A percentile compares a stretch with the other conserved stretches of the same genome.
Evolutionary conservation across 495 filamentous ascomycete species (phyloP).

Genomic region (Penicillium argentinense): DNA sequence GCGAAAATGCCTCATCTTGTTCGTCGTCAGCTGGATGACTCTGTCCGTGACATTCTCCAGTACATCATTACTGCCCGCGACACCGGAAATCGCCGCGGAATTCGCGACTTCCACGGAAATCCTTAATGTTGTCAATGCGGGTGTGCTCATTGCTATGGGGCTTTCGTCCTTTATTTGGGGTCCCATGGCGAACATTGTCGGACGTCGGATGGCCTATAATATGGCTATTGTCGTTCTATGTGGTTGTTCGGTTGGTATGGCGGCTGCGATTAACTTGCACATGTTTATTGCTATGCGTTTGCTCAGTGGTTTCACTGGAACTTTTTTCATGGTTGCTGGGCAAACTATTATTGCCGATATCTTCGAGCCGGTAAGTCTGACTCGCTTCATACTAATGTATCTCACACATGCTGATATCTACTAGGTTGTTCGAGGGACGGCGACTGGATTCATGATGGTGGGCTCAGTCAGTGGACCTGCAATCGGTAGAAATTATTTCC

Average conservation of each 20-base stretch:
- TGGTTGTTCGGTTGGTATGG: slow-evolving; percentile 36
- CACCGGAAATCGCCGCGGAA: slow-evolving; percentile 41
- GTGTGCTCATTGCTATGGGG: slow-evolving; percentile 58
- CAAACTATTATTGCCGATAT: slow-evolving; percentile 50
- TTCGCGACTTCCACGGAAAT: slow-evolving; percentile 38
- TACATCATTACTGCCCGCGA: slow-evolving; percentile 42
- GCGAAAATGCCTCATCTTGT: slow-evolving; percentile 46
- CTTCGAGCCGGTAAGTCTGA: slow-evolving; percentile 39
- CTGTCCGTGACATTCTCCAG: slow-evolving; percentile 44
- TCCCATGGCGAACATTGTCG: slow-evolving; percentile 42
- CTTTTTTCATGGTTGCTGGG: slow-evolving; percentile 48
- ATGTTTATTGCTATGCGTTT: slow-evolving; percentile 44
- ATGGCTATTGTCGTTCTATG: slow-evolving; percentile 38
- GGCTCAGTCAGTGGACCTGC: slow-evolving; percentile 57
- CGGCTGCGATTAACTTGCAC: slow-evolving; percentile 30
- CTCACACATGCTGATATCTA: slow-evolving; percentile 6
- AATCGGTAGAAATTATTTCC: slow-evolving; percentile 38
- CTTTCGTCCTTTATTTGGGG: slow-evolving; percentile 55
- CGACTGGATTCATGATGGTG: slow-evolving; percentile 53
- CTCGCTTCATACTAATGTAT: not conserved
- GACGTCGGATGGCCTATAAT: slow-evolving; percentile 36
- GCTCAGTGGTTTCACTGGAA: slow-evolving; percentile 43
- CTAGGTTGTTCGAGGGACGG: slow-evolving; percentile 55
- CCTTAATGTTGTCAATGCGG: slow-evolving; percentile 47
- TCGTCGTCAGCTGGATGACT: slow-evolving; percentile 45